These are phyloP conservation scores for Pseudogymnoascus sp. DNA, from an alignment of 2,329 filamentous ascomycete species.

Conservation along the genomic window DNA sequence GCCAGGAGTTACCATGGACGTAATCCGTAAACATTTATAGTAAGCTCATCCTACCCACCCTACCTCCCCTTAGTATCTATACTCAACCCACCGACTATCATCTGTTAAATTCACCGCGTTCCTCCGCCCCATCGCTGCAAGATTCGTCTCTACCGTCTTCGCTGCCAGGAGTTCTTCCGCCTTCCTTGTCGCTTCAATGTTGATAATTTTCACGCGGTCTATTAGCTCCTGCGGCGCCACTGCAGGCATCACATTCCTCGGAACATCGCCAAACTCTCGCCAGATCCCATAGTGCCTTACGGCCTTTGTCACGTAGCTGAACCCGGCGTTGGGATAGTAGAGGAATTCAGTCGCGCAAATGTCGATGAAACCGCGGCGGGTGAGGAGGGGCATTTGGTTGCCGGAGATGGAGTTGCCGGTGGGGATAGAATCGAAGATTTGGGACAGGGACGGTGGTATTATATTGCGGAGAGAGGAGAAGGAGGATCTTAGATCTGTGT, in stretches of 20 bases:
- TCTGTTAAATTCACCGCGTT: background rate
- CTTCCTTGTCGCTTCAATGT: background rate
- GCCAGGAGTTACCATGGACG: too few species aligned
- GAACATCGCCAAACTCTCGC: conserved; percentile 18
- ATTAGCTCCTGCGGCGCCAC: conserved; percentile 9
- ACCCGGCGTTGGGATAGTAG: conserved; percentile 15
- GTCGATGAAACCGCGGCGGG: conserved; percentile 56
- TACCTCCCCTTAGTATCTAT: background rate
- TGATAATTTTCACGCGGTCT: conserved; percentile 1
- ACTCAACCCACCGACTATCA: background rate
- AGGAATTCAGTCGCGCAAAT: conserved; percentile 16
- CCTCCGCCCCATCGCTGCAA: background rate
- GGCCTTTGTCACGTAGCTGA: conserved; percentile 13
- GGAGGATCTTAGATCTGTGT: background rate
- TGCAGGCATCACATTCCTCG: conserved; percentile 16
- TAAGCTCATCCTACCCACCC: background rate
- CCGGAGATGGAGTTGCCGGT: conserved; percentile 10
- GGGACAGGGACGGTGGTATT: background rate
- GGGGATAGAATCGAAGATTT: background rate
- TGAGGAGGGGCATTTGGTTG: conserved; percentile 36
- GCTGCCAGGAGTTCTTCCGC: background rate
- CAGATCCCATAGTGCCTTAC: conserved; percentile 17
- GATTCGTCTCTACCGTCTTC: background rate
- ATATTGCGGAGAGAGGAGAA: background rate
- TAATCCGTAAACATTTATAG: too few species aligned